Evolutionary conservation across 805 yeast genomes (phyloP).

Genomic region (Millerago galiae): DNA sequence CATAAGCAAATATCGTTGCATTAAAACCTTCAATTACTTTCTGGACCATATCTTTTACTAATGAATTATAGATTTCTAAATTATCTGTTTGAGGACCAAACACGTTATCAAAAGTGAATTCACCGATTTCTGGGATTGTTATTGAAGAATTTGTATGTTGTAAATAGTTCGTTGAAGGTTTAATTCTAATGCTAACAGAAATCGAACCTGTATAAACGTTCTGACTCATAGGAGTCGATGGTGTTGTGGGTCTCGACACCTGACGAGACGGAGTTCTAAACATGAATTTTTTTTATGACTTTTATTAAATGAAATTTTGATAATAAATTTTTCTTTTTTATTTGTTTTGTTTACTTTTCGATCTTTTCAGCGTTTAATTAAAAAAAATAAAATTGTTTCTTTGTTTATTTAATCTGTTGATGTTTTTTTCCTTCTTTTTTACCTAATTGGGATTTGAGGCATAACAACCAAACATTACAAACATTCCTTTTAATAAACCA

Average conservation of each 20-base stretch:
- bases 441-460: neutral
- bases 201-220: constrained; percentile 45
- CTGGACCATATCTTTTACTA: constrained; percentile 47
- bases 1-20: constrained; percentile 91
- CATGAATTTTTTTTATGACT: neutral
- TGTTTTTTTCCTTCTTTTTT: neutral
- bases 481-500: constrained; percentile 45
- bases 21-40: constrained; percentile 69
- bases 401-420: neutral
- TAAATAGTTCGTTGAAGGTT: constrained; percentile 46
- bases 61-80: constrained; percentile 49
- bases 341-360: neutral
- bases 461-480: constrained; percentile 23
- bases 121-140: constrained; percentile 43
- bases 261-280: constrained; percentile 4
- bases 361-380: too few relatives aligned
- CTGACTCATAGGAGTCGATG: constrained; percentile 2
- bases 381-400: neutral
- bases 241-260: neutral
- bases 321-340: neutral
- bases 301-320: neutral
- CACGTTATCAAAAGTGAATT: constrained; percentile 74
- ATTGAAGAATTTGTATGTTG: constrained; percentile 27
- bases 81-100: constrained; percentile 54
- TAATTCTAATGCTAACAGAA: constrained; percentile 70